phyloP scores from a whole-genome alignment of 148 eudicot species.

The Rhododendron vialii region DNA sequence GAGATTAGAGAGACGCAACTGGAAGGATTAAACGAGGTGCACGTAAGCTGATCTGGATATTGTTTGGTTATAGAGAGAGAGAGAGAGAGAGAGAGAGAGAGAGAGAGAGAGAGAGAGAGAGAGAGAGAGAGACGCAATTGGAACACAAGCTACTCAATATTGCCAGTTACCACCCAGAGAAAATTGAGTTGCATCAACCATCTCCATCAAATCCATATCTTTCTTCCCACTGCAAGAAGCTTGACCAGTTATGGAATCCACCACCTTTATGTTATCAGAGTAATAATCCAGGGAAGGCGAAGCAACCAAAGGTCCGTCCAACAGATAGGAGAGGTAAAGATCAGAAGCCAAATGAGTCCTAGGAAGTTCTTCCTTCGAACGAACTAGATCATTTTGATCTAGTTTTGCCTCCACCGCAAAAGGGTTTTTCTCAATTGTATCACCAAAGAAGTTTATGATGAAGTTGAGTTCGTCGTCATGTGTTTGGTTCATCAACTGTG shows the following conservation, averaged over 20 bases:
- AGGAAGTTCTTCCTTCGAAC: background rate
- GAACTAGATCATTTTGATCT: background rate
- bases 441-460: constrained; percentile 34
- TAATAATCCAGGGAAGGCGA: background rate
- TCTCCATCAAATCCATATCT: constrained; percentile 64
- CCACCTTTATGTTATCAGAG: constrained; percentile 7
- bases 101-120: background rate
- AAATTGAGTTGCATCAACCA: constrained; percentile 32
- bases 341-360: constrained; percentile 15
- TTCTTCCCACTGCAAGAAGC: constrained; percentile 12
- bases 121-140: background rate
- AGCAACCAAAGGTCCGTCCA: constrained; percentile 18
- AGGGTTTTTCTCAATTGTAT: background rate
- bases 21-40: background rate
- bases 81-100: background rate
- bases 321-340: constrained; percentile 23
- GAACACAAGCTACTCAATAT: background rate
- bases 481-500: constrained; percentile 20
- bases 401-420: background rate
- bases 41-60: too few relatives aligned
- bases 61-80: background rate
- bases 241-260: background rate
- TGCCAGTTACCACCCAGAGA: constrained; percentile 12
- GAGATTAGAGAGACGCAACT: background rate
- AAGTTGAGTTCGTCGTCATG: constrained; percentile 45